Base-by-base conservation (phyloP, 371 early-diverging fungal genomes). In the Conidiobolus incongruus region DNA sequence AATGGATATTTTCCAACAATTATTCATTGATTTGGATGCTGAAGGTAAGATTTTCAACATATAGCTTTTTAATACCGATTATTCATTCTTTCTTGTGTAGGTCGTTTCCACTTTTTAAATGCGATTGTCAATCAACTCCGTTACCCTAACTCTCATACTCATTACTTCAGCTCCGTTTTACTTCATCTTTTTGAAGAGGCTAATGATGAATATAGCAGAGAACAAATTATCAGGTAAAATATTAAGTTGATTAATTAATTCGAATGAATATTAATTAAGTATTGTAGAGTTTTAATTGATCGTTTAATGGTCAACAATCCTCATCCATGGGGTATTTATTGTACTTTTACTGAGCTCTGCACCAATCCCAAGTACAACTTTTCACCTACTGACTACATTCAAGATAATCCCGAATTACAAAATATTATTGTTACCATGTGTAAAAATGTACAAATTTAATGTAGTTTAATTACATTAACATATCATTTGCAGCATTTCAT, bases 71-170 rank as follows among this genome's bases (percentile, higher is more conserved):
- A n/a, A 31, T 12, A 28, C 45, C 35, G 3, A 7, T 33, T 28
- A 6, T 23, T 13, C 34, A 11, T 22, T 26, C 30, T 23, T 22
- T 8, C 13, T 24, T 30, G 26, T 40, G 2, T 49, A 34, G 81
- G 88, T 7, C 78, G 91, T 10, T 91, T 91, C 49, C 55, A 80
- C 46, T 70, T 95, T 51, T 54, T 95, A 48, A 81, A 74, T 49
- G 85, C 90, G 4, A 81, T 95, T 47, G 89, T 90, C 40, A 93
- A 93, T 60, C 98, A 95, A 52, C 66, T 97, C 50, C 80, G 96
- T 52, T 94, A 83, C 65, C 95, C 96, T 23, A 93, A 91, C 58
- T 79, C 78, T 41, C 98, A 97, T 57, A 94, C 95, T 29, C 81
- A 84, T 53, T 90, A 83, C 54, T 90, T 90, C 51, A 84, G 81